phyloP scores from a whole-genome alignment of 78 protist genomes.

The Protostelium mycophagum region DNA sequence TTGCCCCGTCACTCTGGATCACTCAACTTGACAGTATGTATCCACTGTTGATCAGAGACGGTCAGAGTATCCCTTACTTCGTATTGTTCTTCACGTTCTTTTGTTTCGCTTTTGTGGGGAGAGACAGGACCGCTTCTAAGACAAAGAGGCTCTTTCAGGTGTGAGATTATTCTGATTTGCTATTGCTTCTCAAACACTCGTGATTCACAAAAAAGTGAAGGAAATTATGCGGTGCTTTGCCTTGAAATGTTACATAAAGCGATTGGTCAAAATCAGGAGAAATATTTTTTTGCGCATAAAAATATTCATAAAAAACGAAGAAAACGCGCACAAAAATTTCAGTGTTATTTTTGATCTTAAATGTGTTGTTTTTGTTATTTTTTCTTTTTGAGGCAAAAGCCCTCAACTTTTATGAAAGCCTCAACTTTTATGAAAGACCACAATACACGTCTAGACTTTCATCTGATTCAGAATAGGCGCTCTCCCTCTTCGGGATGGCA shows the following conservation, averaged over 20 bases:
- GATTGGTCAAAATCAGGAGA: no score
- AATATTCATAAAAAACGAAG: no score
- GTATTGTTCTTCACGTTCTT: slow-evolving; percentile 1
- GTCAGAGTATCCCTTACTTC: slow-evolving; percentile 34
- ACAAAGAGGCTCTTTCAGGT: neutral
- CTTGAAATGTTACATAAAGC: no score
- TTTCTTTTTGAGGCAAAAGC: neutral
- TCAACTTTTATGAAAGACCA: no score
- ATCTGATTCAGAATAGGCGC: no score
- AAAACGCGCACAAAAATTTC: no score
- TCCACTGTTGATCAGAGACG: slow-evolving; percentile 58
- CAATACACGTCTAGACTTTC: no score
- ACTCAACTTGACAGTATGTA: slow-evolving; percentile 36
- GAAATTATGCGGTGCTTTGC: no score
- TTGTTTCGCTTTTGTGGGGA: slow-evolving; percentile 13
- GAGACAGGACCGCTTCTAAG: neutral
- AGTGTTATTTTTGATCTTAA: no score
- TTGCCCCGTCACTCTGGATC: neutral
- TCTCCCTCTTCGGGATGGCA: slow-evolving; percentile 15
- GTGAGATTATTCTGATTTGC: neutral
- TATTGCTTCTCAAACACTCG: neutral
- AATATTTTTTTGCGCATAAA: no score
- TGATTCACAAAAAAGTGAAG: neutral
- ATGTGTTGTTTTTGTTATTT: no score
- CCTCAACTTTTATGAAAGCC: neutral